phyloP scores from a whole-genome alignment of 139 green algal genomes.

The Chlamydomonas applanata region DNA sequence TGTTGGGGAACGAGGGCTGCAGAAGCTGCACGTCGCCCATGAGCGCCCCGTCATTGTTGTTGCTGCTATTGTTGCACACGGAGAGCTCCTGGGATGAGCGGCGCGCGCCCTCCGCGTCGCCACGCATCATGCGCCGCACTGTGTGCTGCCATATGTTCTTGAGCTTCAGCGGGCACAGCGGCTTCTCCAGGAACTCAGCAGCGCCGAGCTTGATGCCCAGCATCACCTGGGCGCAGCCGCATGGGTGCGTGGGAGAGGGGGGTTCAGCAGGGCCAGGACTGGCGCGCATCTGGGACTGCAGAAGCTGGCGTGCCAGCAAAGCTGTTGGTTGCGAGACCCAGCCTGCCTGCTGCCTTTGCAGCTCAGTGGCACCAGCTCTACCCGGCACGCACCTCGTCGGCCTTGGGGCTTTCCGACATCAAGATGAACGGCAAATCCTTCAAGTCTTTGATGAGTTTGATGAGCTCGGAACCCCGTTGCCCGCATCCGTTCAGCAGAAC shows the following conservation, averaged over 20 bases:
- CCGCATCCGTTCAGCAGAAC: conserved; percentile 4
- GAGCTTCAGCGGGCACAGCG: conserved; percentile 71
- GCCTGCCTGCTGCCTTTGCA: no score
- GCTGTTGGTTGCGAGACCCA: no score
- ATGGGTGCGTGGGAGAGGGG: background rate
- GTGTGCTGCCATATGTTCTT: conserved; percentile 88
- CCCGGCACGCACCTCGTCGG: conserved; percentile 3
- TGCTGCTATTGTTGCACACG: background rate
- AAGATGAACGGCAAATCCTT: conserved; percentile 21
- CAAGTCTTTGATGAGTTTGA: conserved; percentile 11
- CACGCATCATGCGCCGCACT: conserved; percentile 63
- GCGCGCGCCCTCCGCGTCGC: background rate
- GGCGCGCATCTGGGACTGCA: no score
- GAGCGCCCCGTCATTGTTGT: no score
- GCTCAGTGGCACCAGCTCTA: no score
- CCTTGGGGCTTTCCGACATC: conserved; percentile 17
- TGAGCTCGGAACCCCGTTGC: conserved; percentile 13
- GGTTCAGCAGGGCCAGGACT: no score
- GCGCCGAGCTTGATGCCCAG: conserved; percentile 72
- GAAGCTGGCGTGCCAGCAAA: no score
- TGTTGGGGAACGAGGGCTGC: background rate
- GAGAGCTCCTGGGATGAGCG: conserved; percentile 4
- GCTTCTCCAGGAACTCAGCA: conserved; percentile 78
- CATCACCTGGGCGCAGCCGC: conserved; percentile 51
- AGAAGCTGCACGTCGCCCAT: no score